Base-by-base conservation (phyloP, 2,329 filamentous ascomycete species). In the Camillea tinctor region DNA sequence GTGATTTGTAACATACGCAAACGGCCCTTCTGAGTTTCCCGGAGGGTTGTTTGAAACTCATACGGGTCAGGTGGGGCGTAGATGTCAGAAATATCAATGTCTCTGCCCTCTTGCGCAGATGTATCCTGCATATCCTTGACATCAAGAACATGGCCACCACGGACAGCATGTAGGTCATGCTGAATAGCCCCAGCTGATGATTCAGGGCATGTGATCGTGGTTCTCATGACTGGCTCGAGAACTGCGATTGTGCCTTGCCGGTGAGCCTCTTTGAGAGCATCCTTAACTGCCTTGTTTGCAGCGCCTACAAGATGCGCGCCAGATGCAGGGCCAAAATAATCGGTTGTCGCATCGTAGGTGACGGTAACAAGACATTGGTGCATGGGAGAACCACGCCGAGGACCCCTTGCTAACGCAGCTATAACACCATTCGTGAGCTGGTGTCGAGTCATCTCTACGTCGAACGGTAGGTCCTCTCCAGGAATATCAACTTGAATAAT, bases 181-280 rank as follows among this genome's bases (percentile, higher is more conserved):
- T 94, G 88, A 9, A 99, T 91, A 4, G 85, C 84, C 3, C 93
- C 93, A 1, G 97, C 88, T 6, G 86, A 88, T 5, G 84, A 82
- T 75, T 97, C 94, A 55, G 95, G 91, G 54, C 95, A 92, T 66
- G 86, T 88, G 71, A 99, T 96, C 56, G 89, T 87, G 4, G 91
- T 92, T 61, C 88, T 88, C 92, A 98, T 97, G 57, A 99, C 91
- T 1, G 95, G 95, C 72, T 99, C 95, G 77, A 98, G 89, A 48
- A 99, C 80, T 1, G 84, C 83, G 1, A 92, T 84, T 2, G 80
- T 77, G 2, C 78, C 72, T 24, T 77, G 74, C 9, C 81, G 77
- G 58, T 85, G 81, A 0, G 88, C 86, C 19, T 86, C 81, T 55
- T 84, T 84, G 1, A 98, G 82, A 0, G 89, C 88, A 8, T 83